Evolutionary conservation across 805 yeast genomes (phyloP), one percentile per base, ranked within the genome.

Genomic region (Sugiyamaella qingdaonensis): DNA sequence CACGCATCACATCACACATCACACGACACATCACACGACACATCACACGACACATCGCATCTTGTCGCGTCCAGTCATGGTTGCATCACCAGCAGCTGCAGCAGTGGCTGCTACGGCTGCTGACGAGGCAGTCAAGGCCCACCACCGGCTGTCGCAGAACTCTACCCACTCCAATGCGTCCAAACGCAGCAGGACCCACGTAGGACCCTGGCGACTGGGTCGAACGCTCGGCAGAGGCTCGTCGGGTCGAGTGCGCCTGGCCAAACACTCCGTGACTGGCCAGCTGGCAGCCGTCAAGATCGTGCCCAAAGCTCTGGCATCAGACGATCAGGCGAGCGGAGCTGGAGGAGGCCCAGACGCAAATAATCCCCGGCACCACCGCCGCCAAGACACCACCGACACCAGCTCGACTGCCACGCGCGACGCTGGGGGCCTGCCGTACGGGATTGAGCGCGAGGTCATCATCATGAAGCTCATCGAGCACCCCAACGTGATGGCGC

Each of bases 171-270:
- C 62, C 18, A 58, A 67, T 21, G 65, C 73, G 65, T 76, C 62
- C 64, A 60, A 73, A 71, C 68, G 79, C 63, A 69, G 74, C 54
- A 82, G 78, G 61, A 78, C 78, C 58, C 77, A 81, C 60, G 84
- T 94, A 44, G 99, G 99, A 1, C 97, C 99, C 1, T 94, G 99
- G 99, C 87, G 89, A 66, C 74, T 94, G 35, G 98, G 98, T 29
- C 79, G 92, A 60, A 94, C 99, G 1, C 74, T 94, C 49, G 99
- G 99, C 21, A 78, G 95, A 54, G 99, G 99, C n/a, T 86, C 96
- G 11, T 88, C 97, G 1, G 98, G 99, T 21, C 79, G 97, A 57
- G 99, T 94, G 14, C 76, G 96, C 55, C 76, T 94, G 52, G 98
- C 99, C 13, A 85, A 89, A 61, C 95, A 94, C 67, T 78, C 83